phyloP scores from a whole-genome alignment of 108 stramenopile species.

The Craspedostauros australis region DNA sequence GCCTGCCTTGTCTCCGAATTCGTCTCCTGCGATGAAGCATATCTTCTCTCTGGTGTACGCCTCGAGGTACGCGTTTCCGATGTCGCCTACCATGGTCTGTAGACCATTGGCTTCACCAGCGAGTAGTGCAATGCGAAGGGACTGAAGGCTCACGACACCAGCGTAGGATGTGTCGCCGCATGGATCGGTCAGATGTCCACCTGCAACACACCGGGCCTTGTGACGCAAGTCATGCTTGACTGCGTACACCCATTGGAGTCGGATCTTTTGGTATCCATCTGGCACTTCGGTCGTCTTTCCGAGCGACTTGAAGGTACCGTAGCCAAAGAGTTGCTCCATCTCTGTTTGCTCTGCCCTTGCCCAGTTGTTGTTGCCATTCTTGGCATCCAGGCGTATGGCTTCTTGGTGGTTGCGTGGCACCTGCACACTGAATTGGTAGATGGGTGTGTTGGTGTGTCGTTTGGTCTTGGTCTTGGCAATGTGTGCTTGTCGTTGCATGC shows the following conservation, averaged over 20 bases:
- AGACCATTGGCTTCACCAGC: conserved; percentile 3
- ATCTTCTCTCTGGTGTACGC: conserved; percentile 30
- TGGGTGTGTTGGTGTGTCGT: no score
- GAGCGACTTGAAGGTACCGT: conserved; percentile 15
- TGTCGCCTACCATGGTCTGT: no score
- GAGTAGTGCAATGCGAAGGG: not conserved
- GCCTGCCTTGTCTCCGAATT: conserved; percentile 29
- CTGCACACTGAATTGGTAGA: no score
- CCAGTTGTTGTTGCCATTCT: conserved; percentile 25
- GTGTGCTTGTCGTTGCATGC: no score
- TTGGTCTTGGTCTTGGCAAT: no score
- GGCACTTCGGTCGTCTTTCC: conserved; percentile 17
- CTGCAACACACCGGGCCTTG: conserved; percentile 24
- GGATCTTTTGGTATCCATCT: conserved; percentile 26
- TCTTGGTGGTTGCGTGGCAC: conserved; percentile 13
- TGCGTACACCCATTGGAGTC: conserved; percentile 15
- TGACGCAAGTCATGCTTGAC: conserved; percentile 27
- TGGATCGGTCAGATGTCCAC: conserved; percentile 24
- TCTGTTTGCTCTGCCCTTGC: conserved; percentile 13
- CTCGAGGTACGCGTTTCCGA: no score
- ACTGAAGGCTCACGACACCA: conserved; percentile 5
- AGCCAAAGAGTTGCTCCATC: conserved; percentile 11
- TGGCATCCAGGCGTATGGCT: conserved; percentile 11
- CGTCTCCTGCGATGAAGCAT: conserved; percentile 35
- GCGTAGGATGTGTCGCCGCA: conserved; percentile 5